Evolutionary conservation across 805 yeast species (phyloP).

Genomic region (Candida palmyrensis): DNA sequence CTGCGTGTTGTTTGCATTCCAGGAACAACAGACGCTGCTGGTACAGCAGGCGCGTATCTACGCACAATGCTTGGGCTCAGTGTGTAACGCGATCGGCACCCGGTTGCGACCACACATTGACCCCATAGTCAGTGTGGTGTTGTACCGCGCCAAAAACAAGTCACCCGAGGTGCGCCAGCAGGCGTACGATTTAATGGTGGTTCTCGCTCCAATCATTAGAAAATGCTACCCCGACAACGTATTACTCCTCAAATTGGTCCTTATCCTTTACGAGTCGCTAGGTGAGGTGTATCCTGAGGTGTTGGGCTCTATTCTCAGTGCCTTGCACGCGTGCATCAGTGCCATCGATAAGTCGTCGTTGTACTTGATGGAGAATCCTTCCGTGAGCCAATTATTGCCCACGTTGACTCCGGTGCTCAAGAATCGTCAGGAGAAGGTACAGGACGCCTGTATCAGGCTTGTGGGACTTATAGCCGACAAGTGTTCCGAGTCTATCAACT

Average conservation of each 20-base stretch:
- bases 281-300: constrained; percentile 97
- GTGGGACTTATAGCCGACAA: constrained; percentile 79
- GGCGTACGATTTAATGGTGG: constrained; percentile 71
- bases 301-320: constrained; percentile 76
- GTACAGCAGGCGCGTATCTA: constrained; percentile 45
- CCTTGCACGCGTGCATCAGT: constrained; percentile 57
- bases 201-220: constrained; percentile 61
- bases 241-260: constrained; percentile 62
- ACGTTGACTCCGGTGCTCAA: constrained; percentile 86
- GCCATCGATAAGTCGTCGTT: constrained; percentile 55
- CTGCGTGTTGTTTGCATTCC: constrained; percentile 75
- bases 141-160: constrained; percentile 70
- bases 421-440: constrained; percentile 87
- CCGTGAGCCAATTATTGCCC: constrained; percentile 76
- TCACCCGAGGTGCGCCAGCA: constrained; percentile 72
- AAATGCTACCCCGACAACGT: constrained; percentile 52
- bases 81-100: constrained; percentile 55
- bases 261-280: constrained; percentile 79
- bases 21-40: constrained; percentile 48
- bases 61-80: constrained; percentile 59
- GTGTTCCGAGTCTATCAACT: constrained; percentile 78
- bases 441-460: constrained; percentile 70
- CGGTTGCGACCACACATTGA: constrained; percentile 69
- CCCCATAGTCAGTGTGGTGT: constrained; percentile 63
- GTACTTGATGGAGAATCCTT: constrained; percentile 55